Evolutionary conservation across 495 filamentous ascomycete species (phyloP), one percentile per base, ranked within the genome.

Genomic region (Parathielavia appendiculata): DNA sequence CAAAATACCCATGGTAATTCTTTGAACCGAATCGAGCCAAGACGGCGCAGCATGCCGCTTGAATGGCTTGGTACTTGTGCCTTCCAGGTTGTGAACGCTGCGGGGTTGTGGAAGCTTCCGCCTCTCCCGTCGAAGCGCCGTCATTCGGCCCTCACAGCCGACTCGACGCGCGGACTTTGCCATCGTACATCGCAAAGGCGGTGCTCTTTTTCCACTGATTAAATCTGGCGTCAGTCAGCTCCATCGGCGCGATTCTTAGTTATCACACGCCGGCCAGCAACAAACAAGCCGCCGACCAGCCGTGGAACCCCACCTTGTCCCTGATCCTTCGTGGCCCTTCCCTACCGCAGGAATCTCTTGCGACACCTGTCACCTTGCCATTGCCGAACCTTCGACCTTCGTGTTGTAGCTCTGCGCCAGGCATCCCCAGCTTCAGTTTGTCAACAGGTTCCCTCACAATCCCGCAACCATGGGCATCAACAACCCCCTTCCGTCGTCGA

Each of bases 401-500:
- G 10, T 16, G 26, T 38, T 40, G n/a, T 20, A 16, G 10, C 7
- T 1, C 51, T 9, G 32, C 45, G 40, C 14, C 13, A 36, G 7
- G 1, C n/a, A 26, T 44, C 12, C 9, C 34, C 19, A 14, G 32
- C 0, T 51, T 26, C 23, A 14, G 32, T 0, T 51, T 26, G 17
- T 35, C 40, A 36, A 40, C 51, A 52, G 38, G 32, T 39, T 36
- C 45, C 26, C 38, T 19, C 12, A 5, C 44, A 10, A 36, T 34
- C 35, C 32, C 46, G 54, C 55, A 58, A 56, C 66, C 59, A 79
- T 83, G 79, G 80, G 80, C 60, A 72, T 83, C 68, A 72, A 83
- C 63, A 83, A 83, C 65, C 79, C 79, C 59, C 76, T 83, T 38
- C 80, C 80, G 67, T 80, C 78, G 66, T 80, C 77, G 60, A 73